phyloP scores from a whole-genome alignment of 129 eudicot species.

The Escallonia herrerae region DNA sequence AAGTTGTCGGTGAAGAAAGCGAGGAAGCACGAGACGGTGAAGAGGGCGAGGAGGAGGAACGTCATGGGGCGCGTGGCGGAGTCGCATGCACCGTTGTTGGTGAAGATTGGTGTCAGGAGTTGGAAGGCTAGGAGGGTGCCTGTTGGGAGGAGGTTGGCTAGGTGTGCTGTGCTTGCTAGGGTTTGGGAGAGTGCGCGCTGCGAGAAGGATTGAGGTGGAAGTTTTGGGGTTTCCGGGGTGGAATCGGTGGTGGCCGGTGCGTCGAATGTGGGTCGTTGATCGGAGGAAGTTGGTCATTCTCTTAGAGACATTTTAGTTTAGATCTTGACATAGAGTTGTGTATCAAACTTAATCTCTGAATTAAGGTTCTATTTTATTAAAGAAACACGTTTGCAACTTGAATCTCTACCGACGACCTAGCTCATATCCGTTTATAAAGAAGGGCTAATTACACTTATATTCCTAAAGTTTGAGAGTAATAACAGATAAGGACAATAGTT shows the following conservation, averaged over 20 bases:
- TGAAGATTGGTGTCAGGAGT: conserved; percentile 16
- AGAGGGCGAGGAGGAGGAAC: conserved; percentile 14
- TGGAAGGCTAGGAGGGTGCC: conserved; percentile 27
- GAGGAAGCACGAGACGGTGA: conserved; percentile 19
- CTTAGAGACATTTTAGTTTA: conserved; percentile 1
- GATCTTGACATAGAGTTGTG: background rate
- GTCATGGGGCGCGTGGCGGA: conserved; percentile 11
- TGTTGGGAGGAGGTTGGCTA: conserved; percentile 25
- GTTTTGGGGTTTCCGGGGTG: background rate
- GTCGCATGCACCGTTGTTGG: conserved; percentile 19
- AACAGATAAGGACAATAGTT: too few relatives aligned
- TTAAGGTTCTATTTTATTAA: too few relatives aligned
- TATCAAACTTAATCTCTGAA: too few relatives aligned
- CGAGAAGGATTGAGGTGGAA: background rate
- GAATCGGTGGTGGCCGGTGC: too few relatives aligned
- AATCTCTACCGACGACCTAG: too few relatives aligned
- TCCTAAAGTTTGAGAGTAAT: too few relatives aligned
- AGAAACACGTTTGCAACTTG: too few relatives aligned
- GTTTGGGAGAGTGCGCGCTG: conserved; percentile 5
- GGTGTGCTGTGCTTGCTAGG: conserved; percentile 17
- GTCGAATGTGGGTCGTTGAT: background rate
- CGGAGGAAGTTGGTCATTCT: background rate
- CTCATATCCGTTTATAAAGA: too few relatives aligned
- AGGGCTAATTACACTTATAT: too few relatives aligned
- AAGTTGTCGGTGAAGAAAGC: background rate